Conservation (phyloP, 192 early-diverging fungal species). For the Ramicandelaber brevisporus region DNA sequence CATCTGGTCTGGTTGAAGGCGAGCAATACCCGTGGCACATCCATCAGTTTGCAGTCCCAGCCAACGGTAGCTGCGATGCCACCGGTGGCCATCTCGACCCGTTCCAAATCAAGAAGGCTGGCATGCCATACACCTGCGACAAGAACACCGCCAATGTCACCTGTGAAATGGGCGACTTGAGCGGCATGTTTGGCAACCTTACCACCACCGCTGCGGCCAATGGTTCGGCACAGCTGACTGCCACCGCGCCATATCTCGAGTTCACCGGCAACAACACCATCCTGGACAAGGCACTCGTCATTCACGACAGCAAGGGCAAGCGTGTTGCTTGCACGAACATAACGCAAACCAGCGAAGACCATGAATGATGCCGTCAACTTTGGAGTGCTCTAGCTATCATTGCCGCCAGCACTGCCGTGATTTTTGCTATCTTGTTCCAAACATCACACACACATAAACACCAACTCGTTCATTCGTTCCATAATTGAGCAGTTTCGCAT, state of each 20-base stretch:
- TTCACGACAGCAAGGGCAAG: constrained; percentile 18
- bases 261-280: constrained; percentile 17
- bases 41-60: constrained; percentile 9
- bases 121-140: constrained; percentile 10
- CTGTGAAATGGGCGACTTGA: constrained; percentile 29
- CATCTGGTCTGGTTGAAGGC: constrained; percentile 9
- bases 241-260: constrained; percentile 12
- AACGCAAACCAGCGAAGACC: too few relatives aligned
- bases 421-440: too few relatives aligned
- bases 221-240: constrained; percentile 4
- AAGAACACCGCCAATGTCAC: constrained; percentile 5
- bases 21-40: constrained; percentile 16
- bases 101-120: constrained; percentile 3
- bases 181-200: constrained; percentile 24
- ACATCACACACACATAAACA: too few relatives aligned
- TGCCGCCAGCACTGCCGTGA: too few relatives aligned
- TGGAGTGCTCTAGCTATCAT: too few relatives aligned
- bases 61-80: constrained; percentile 16
- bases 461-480: too few relatives aligned
- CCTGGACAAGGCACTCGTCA: constrained; percentile 25
- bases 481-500: too few relatives aligned
- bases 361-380: too few relatives aligned
- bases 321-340: constrained; percentile 30
- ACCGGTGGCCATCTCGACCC: constrained; percentile 19
- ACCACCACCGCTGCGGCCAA: constrained; percentile 5